These are phyloP conservation scores for Bolboschoenoplectus hybrid DNA, from an alignment of 202 grass and related monocot genomes.

Conservation along the genomic window DNA sequence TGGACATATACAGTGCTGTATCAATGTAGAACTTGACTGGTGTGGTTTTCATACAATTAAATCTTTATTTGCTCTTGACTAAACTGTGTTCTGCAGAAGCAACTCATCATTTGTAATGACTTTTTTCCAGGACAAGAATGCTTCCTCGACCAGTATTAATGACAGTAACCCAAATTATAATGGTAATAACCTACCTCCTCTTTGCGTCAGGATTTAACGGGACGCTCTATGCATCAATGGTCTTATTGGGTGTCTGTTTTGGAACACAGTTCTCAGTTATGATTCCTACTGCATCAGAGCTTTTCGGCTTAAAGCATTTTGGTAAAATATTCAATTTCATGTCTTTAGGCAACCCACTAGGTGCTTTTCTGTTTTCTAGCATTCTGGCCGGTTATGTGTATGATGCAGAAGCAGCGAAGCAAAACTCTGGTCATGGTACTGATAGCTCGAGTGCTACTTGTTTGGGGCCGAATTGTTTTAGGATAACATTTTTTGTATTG, in stretches of 20 bases:
- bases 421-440: constrained; percentile 35
- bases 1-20: background rate
- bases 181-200: constrained; percentile 80
- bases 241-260: constrained; percentile 69
- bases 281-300: constrained; percentile 75
- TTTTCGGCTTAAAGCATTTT: constrained; percentile 90
- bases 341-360: constrained; percentile 67
- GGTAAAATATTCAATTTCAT: constrained; percentile 89
- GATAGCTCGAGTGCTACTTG: constrained; percentile 52
- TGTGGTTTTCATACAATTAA: background rate
- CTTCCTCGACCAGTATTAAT: constrained; percentile 72
- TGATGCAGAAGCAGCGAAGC: constrained; percentile 64
- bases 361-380: constrained; percentile 70
- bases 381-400: constrained; percentile 74
- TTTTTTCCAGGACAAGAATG: constrained; percentile 70
- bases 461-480: constrained; percentile 79
- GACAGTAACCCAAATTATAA: constrained; percentile 66
- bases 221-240: constrained; percentile 58
- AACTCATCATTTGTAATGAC: constrained; percentile 22
- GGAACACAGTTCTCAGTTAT: constrained; percentile 71
- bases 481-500: constrained; percentile 67
- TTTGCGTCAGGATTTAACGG: constrained; percentile 50
- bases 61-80: constrained; percentile 3
- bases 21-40: background rate
- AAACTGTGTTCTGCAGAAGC: background rate